These are phyloP conservation scores for Cajanus cajan DNA, from an alignment of 306 rosid species.

Conservation along the genomic window DNA sequence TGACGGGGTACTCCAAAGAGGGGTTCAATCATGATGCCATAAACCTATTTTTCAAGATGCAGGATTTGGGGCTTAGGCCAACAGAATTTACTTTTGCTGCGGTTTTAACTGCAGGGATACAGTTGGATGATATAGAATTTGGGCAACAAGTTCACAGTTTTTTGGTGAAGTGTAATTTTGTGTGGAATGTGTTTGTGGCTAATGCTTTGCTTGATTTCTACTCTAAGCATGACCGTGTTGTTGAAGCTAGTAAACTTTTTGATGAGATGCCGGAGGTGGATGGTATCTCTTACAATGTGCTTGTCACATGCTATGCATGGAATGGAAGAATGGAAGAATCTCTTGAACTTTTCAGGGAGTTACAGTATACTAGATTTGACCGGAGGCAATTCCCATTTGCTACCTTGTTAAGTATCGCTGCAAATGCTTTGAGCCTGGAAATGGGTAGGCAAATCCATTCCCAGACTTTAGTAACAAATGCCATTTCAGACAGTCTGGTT, in stretches of 20 bases:
- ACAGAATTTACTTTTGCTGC: conserved; percentile 88
- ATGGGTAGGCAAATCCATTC: conserved; percentile 83
- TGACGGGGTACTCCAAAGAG: conserved; percentile 71
- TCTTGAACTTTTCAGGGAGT: conserved; percentile 52
- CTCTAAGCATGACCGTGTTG: conserved; percentile 60
- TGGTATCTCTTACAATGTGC: conserved; percentile 76
- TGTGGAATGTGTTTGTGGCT: conserved; percentile 79
- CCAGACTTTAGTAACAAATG: conserved; percentile 56
- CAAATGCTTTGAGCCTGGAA: conserved; percentile 54
- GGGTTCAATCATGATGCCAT: conserved; percentile 63
- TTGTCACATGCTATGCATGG: conserved; percentile 66
- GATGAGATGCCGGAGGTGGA: conserved; percentile 81
- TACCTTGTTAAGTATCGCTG: conserved; percentile 79
- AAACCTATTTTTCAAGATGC: conserved; percentile 64
- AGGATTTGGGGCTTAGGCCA: conserved; percentile 51
- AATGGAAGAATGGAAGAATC: conserved; percentile 49
- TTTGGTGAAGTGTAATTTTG: conserved; percentile 62
- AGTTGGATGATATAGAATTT: conserved; percentile 54
- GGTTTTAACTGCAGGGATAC: conserved; percentile 57
- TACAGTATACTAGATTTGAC: conserved; percentile 61
- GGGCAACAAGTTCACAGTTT: conserved; percentile 74
- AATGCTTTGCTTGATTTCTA: conserved; percentile 91
- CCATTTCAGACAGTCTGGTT: conserved; percentile 55
- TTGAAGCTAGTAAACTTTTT: conserved; percentile 58
- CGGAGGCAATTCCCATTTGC: conserved; percentile 72